Evolutionary conservation across 768 basidiomycete species (phyloP).

Genomic region (Naganishia friedmannii): DNA sequence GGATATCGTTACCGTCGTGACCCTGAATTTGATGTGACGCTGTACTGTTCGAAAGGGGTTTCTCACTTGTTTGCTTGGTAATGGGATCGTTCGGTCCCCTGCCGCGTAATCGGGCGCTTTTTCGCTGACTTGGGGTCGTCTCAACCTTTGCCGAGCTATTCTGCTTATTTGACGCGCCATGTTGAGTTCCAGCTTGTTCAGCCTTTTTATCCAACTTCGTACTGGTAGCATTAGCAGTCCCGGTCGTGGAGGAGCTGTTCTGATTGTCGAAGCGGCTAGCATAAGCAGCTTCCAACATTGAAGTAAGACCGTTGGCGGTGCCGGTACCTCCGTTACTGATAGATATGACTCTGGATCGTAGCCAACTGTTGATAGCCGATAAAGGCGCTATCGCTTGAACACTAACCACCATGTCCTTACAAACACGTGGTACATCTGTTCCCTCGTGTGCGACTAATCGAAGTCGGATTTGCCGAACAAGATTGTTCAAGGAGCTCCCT

Average conservation of each 20-base stretch:
- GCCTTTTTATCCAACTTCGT: constrained; percentile 13
- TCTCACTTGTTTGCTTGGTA: constrained; percentile 25
- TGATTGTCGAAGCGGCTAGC: constrained; percentile 62
- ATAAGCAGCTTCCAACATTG: constrained; percentile 80
- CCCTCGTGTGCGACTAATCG: constrained; percentile 85
- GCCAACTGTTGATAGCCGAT: constrained; percentile 93
- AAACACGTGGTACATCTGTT: constrained; percentile 78
- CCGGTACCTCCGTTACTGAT: constrained; percentile 48
- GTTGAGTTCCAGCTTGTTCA: too few species aligned
- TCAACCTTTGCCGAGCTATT: not conserved
- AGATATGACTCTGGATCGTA: constrained; percentile 58
- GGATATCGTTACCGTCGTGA: constrained; percentile 57
- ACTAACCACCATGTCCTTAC: constrained; percentile 80
- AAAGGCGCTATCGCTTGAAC: constrained; percentile 98
- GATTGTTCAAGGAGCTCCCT: constrained; percentile 79
- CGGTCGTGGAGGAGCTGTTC: constrained; percentile 19
- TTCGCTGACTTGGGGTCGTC: constrained; percentile 59
- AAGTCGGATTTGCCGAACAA: constrained; percentile 88
- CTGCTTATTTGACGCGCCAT: not conserved
- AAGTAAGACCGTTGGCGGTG: constrained; percentile 61
- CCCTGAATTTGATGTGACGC: not conserved
- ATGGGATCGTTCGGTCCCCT: constrained; percentile 51
- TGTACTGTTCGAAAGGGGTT: constrained; percentile 19
- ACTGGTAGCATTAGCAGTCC: constrained; percentile 53
- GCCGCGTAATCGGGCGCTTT: constrained; percentile 78